Evolutionary conservation across 306 rosid genomes (phyloP).

Genomic region (Inga oerstediana): DNA sequence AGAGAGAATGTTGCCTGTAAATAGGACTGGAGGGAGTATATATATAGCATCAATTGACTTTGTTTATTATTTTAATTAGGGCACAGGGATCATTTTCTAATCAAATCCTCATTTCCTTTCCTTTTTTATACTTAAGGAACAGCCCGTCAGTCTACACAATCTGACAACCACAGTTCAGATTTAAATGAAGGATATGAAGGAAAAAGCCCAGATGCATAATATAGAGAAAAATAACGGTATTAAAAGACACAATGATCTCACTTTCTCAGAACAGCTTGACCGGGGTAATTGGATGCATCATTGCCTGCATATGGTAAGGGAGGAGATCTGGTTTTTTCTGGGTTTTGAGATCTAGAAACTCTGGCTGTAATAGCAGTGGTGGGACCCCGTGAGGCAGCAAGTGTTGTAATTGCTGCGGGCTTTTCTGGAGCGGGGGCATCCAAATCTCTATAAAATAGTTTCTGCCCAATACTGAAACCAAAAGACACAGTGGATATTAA

Average conservation of each 20-base stretch:
- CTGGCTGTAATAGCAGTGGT: slow-evolving; percentile 44
- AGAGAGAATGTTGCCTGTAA: no score
- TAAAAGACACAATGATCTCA: slow-evolving; percentile 20
- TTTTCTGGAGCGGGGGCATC: slow-evolving; percentile 50
- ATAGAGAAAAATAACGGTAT: slow-evolving; percentile 15
- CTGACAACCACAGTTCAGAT: slow-evolving; percentile 28
- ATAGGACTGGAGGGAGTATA: no score
- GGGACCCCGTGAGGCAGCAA: slow-evolving; percentile 52
- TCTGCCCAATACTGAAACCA: slow-evolving; percentile 4
- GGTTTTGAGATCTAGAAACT: slow-evolving; percentile 51
- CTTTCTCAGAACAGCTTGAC: slow-evolving; percentile 47
- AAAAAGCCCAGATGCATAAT: slow-evolving; percentile 20
- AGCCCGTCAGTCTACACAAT: neutral
- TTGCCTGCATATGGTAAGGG: slow-evolving; percentile 43
- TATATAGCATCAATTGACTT: neutral
- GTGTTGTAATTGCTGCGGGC: slow-evolving; percentile 43
- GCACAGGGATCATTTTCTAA: neutral
- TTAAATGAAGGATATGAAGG: slow-evolving; percentile 7
- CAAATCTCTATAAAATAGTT: slow-evolving; percentile 26
- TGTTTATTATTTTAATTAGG: neutral
- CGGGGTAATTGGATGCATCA: slow-evolving; percentile 38
- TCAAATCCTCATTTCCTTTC: neutral
- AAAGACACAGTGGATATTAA: slow-evolving; percentile 38
- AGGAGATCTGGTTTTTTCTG: slow-evolving; percentile 47
- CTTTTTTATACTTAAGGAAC: neutral